Base-by-base conservation (phyloP, 2,329 filamentous ascomycete species). In the Ceratocystis cubensis region DNA sequence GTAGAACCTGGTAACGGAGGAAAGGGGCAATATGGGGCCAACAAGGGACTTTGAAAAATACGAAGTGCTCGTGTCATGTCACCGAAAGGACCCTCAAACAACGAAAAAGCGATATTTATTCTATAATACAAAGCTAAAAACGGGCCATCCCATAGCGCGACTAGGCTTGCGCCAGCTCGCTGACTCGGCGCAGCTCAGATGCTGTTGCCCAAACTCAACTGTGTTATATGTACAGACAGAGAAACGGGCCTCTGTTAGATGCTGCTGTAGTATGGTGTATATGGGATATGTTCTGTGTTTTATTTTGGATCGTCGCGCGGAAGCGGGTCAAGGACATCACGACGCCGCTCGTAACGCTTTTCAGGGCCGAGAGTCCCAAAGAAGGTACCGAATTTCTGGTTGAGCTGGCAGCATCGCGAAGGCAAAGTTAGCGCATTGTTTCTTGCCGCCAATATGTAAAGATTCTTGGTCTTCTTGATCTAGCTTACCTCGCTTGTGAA, bases 341-440 rank as follows among this genome's bases (percentile, higher is more conserved):
- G 72, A 65, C 75, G 74, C 69, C 76, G 73, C 66, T 78, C 76
- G 71, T 77, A 76, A 69, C 76, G 74, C 69, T 77, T 77, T 17
- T 78, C 77, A 4, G 75, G 72, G 65, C 78, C 75, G 65, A 79
- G 68, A 48, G 74, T 70, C 56, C 77, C 77, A 57, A 78, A 78
- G 33, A 79, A 68, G 56, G 74, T 74, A 41, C 72, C 71, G n/a
- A 75, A 68, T 5, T 61, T 59, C 17, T 65, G 45, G 15, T 68
- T 68, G 28, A 64, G 59, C 66, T 68, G 53, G 28, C n/a, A 7
- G 33, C 10, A 28, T 8, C 17, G 20, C 17, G 8, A 8, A 20
- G 56, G 4, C n/a, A 10, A 15, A 33, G 28, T 59, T 37, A 59
- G 25, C 15, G 28, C 20, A 25, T 3, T 59, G 25, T 7, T 7